Evolutionary conservation across 768 basidiomycete species (phyloP), one percentile per base, ranked within the genome.

Genomic region (Tulasnella sp.): DNA sequence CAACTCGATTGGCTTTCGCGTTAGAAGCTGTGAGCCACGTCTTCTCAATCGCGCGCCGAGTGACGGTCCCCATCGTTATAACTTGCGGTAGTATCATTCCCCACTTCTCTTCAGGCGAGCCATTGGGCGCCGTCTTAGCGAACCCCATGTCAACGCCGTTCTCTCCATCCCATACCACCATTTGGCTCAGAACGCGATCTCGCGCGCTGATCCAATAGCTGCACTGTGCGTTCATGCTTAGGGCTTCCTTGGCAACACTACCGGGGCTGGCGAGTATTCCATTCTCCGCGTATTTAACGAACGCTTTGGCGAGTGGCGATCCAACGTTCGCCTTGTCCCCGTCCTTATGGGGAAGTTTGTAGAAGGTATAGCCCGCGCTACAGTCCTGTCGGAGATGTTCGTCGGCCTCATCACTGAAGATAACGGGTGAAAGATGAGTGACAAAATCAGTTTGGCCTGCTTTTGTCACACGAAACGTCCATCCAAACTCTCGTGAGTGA

Each of bases 1-100:
- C 95, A n/a, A 98, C 88, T 19, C 96, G 85, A 65, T 96, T 95
- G 73, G 84, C 84, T 77, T 98, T 99, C 1, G 96, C 94, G 66
- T 99, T 99, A 65, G 92, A 93, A 0, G 96, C 96, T 0, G 96
- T 98, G 51, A 99, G 74, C 96, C 96, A 98, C 2, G 95, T 98
- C 72, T 86, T 89, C 73, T 98, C 96, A 64, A 98, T 95, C 7
- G 96, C 93, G 30, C 94, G 84, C 8, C 94, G 91, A 15, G 95
- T 99, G 55, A 98, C 91, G 0, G 96, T 97, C 13, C 96, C 96
- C 96, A 99, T 99, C 7, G 93, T 88, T 66, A 97, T 87, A 50
- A 98, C 87, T 70, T 96, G 93, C 1, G 95, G 96, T 4, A 98
- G 71, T 67, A 99, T 98, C 64, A 97, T 82, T 15, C 96, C 95